Conservation (phyloP, 768 basidiomycete species). For the Gymnopilus dilepis region DNA sequence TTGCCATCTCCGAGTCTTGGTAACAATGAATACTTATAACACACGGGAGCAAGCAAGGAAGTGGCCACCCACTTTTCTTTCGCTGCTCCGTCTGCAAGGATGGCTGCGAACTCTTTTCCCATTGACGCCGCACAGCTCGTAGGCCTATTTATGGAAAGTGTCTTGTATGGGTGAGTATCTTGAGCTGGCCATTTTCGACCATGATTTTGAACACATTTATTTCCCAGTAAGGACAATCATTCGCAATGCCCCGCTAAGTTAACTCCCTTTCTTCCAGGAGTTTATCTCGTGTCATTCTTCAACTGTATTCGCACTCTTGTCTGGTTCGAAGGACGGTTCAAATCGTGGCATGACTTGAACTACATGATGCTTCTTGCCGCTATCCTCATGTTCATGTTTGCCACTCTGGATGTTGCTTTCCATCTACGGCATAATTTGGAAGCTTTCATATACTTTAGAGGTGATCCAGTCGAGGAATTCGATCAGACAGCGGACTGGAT, state of each 20-base stretch:
- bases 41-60: neutral
- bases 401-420: constrained; percentile 46
- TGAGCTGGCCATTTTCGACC: neutral
- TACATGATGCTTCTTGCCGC: constrained; percentile 43
- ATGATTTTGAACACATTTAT: neutral
- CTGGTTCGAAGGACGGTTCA: constrained; percentile 35
- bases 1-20: too few species aligned
- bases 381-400: constrained; percentile 44
- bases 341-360: constrained; percentile 29
- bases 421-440: constrained; percentile 46
- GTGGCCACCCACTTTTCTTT: neutral
- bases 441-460: constrained; percentile 42
- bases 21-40: neutral
- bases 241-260: neutral
- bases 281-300: constrained; percentile 43
- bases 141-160: constrained; percentile 45
- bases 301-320: constrained; percentile 40
- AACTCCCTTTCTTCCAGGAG: constrained; percentile 27
- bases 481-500: constrained; percentile 42
- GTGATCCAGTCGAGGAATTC: constrained; percentile 39
- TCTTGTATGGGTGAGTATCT: constrained; percentile 40
- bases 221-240: neutral
- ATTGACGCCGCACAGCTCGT: constrained; percentile 45
- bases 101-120: constrained; percentile 32
- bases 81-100: constrained; percentile 1